Base-by-base conservation (phyloP, 148 eudicot genomes). In the Diospyros lotus region DNA sequence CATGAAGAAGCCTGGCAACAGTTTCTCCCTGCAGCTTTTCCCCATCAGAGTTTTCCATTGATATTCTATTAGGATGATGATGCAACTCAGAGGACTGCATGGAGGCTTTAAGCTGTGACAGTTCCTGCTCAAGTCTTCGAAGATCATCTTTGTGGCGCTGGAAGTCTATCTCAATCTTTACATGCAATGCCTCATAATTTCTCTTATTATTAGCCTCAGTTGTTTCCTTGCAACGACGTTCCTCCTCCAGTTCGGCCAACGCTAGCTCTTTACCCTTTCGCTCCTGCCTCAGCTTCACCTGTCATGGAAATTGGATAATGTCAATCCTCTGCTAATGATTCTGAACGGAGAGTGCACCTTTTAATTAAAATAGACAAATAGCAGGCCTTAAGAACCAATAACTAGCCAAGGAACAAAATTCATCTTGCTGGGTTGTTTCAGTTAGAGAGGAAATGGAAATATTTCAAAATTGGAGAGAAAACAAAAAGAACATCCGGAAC, bases 121-220 rank as follows among this genome's bases (percentile, higher is more conserved):
- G 90, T 67, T 96, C 99, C 72, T 91, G 98, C 79, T 93, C 94
- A 4, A 96, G 99, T 71, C 99, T 84, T 67, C 83, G 93, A 72
- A 91, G 89, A 70, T 96, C 99, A 67, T 96, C 99, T 81, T 88
- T 91, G 85, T 93, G 94, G 73, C 99, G 96, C 79, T 96, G 99
- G 79, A 87, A 91, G 81, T 96, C 97, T 77, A 93, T 87, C 77
- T 96, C 98, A 67, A 87, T 82, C 79, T 94, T 91, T 44, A 87
- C 65, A n/a, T 96, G 94, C 72, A 96, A 77, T 42, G 94, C 83
- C 82, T 96, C 98, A 3, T 88, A 88, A 80, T 88, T 89, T 60
- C 97, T 89, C 80, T 96, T 93, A 78, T 85, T 87, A 72, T 64
- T 88, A 58, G 90, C 83, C 82, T 90, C 97, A 0, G 91, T 76